phyloP scores from a whole-genome alignment of 2,329 filamentous ascomycete genomes.

The Neonectria magnoliae region DNA sequence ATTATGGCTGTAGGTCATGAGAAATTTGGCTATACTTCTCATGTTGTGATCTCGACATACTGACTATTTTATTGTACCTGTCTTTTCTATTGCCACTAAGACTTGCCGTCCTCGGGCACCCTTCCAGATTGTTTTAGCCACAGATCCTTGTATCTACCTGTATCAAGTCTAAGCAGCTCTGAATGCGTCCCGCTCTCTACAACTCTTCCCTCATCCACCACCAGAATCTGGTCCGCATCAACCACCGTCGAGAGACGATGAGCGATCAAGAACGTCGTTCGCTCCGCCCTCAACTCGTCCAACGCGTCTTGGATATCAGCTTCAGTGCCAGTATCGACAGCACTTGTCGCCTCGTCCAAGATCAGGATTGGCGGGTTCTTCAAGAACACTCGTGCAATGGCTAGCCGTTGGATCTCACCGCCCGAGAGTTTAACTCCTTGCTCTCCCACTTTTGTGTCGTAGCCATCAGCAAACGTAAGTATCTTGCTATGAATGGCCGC shows the following conservation, averaged over 20 bases:
- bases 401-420: slow-evolving; percentile 61
- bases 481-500: slow-evolving; percentile 74
- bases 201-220: slow-evolving; percentile 61
- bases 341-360: slow-evolving; percentile 63
- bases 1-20: too few relatives aligned
- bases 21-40: not conserved
- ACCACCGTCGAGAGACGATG: slow-evolving; percentile 56
- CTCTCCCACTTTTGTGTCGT: slow-evolving; percentile 59
- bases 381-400: slow-evolving; percentile 54
- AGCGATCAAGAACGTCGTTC: slow-evolving; percentile 64
- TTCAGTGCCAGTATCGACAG: slow-evolving; percentile 58
- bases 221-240: slow-evolving; percentile 61
- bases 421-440: slow-evolving; percentile 59
- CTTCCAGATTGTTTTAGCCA: slow-evolving; percentile 58
- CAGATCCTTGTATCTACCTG: slow-evolving; percentile 60
- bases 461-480: slow-evolving; percentile 63
- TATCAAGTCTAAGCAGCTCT: slow-evolving; percentile 54
- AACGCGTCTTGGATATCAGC: slow-evolving; percentile 57
- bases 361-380: slow-evolving; percentile 44
- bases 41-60: not conserved
- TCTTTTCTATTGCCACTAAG: not conserved
- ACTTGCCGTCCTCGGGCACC: not conserved
- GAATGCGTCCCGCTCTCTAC: slow-evolving; percentile 62
- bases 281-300: slow-evolving; percentile 53
- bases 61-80: not conserved